phyloP scores from a whole-genome alignment of 108 stramenopile genomes.

The Skeletonema potamos region DNA sequence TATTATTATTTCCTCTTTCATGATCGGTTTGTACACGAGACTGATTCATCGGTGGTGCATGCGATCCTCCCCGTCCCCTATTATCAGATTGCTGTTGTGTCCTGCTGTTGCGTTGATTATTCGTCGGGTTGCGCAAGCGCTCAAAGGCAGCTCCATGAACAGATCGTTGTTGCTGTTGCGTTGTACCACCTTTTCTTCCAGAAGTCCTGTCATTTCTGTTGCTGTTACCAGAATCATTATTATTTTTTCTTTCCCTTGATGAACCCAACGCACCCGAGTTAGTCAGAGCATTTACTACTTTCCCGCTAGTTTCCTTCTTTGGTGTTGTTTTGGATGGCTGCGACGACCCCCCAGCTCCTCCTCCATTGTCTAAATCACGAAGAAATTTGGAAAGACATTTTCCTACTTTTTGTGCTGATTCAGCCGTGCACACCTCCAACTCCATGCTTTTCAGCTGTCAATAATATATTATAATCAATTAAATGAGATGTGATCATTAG shows the following conservation, averaged over 20 bases:
- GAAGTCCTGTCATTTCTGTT: background rate
- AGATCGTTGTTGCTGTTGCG: background rate
- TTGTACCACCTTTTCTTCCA: background rate
- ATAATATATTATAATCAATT: background rate
- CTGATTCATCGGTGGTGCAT: slow-evolving; percentile 1
- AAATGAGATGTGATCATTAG: too few species aligned
- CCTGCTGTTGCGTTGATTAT: background rate
- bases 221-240: slow-evolving; percentile 2
- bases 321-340: background rate
- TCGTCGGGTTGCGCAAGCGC: slow-evolving; percentile 6
- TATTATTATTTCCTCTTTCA: background rate
- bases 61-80: slow-evolving; percentile 5
- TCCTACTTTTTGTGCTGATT: slow-evolving; percentile 35
- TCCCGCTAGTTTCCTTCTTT: background rate
- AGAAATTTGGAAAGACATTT: slow-evolving; percentile 23
- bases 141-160: slow-evolving; percentile 30
- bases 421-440: slow-evolving; percentile 61
- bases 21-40: slow-evolving; percentile 4
- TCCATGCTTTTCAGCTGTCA: slow-evolving; percentile 58
- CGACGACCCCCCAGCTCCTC: background rate
- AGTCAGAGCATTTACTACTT: slow-evolving; percentile 61
- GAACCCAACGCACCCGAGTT: slow-evolving; percentile 81
- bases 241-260: slow-evolving; percentile 55
- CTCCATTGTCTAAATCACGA: background rate
- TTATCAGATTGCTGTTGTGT: background rate